Percentiles rank a stretch among this genome's conserved stretches.
Conservation (phyloP, 352 stramenopile genomes). For the Phytophthora podocarpi region DNA sequence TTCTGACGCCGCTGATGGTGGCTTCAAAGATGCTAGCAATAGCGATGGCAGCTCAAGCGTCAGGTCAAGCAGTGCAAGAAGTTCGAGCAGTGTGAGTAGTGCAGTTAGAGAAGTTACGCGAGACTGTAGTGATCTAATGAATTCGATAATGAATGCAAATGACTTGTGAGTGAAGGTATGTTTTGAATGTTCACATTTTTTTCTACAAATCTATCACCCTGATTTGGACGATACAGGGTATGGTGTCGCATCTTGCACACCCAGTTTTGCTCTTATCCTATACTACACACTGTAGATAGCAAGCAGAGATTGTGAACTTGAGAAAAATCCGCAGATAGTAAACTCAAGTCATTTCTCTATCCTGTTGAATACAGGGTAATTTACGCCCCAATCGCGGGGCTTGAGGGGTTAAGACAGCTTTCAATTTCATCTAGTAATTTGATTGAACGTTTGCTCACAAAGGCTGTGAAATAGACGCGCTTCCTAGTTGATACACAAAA, state of each 20-base stretch:
- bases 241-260: too few species aligned
- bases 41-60: neutral
- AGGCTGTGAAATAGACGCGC: too few species aligned
- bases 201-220: constrained; percentile 1
- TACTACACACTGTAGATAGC: constrained; percentile 2
- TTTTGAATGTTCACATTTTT: constrained; percentile 7
- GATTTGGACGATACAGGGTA: neutral
- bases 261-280: neutral
- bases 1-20: neutral
- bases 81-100: neutral
- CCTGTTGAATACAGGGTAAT: constrained; percentile 11
- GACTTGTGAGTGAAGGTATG: neutral
- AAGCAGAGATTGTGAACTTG: neutral
- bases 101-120: neutral
- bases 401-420: constrained; percentile 10
- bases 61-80: neutral
- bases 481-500: too few species aligned
- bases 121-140: neutral
- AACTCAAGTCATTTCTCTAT: constrained; percentile 7
- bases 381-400: neutral
- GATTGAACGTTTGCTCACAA: too few species aligned
- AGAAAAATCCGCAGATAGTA: constrained; percentile 17
- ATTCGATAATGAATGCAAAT: neutral
- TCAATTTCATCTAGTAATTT: too few species aligned
- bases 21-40: neutral